Evolutionary conservation across 306 rosid genomes (phyloP).

Genomic region (Castanopsis chinensis): DNA sequence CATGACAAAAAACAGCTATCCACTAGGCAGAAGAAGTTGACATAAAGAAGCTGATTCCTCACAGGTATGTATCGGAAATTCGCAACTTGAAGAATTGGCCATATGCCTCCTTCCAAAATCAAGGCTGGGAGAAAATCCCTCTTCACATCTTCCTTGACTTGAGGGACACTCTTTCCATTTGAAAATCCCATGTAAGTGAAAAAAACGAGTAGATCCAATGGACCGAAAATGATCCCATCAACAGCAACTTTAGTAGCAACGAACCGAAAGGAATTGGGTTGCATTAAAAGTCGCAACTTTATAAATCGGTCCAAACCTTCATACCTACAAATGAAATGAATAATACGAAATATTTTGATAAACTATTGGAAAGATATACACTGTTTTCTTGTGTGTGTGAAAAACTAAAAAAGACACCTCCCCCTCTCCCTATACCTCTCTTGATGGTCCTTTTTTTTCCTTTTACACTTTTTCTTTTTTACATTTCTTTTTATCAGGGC

Average conservation of each 20-base stretch:
- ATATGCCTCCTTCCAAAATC: conserved; percentile 70
- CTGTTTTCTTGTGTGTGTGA: background rate
- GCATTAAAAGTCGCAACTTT: conserved; percentile 51
- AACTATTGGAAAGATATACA: conserved; percentile 5
- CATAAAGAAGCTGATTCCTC: conserved; percentile 89
- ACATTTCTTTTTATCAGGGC: background rate
- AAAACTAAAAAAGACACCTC: background rate
- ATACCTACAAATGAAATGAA: conserved; percentile 51
- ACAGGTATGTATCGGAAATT: conserved; percentile 86
- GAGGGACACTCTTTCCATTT: conserved; percentile 62
- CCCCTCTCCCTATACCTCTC: background rate
- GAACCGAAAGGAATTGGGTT: conserved; percentile 68
- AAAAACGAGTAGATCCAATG: conserved; percentile 68
- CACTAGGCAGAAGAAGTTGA: conserved; percentile 79
- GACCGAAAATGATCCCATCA: conserved; percentile 75
- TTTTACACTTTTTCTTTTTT: background rate
- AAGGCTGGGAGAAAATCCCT: conserved; percentile 84
- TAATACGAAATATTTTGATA: conserved; percentile 2
- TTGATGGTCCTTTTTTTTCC: background rate
- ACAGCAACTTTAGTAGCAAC: conserved; percentile 74
- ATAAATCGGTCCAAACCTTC: conserved; percentile 76
- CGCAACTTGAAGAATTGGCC: conserved; percentile 82
- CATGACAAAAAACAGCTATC: conserved; percentile 95
- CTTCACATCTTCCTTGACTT: conserved; percentile 79
- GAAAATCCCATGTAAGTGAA: conserved; percentile 87